Evolutionary conservation across 176 grass and related monocot species (phyloP), one percentile per base, ranked within the genome.

Genomic region (Oryza coarctata): DNA sequence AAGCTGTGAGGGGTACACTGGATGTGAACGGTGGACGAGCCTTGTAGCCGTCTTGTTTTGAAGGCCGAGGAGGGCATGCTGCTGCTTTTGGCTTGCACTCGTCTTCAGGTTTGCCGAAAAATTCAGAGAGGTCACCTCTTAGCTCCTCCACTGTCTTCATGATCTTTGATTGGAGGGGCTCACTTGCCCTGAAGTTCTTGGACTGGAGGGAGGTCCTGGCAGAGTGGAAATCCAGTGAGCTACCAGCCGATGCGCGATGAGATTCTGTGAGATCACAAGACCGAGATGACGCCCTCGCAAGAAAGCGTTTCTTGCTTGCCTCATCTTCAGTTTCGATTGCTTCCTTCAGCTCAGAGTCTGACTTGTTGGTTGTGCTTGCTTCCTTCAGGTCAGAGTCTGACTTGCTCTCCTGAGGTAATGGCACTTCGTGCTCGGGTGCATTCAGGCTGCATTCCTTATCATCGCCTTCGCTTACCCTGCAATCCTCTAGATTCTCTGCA

Each of bases 131-230:
- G 35, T 93, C 92, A 1, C 69, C 86, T 86, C 81, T 89, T 41
- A 94, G 50, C 50, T 88, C 87, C 65, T 98, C 92, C 33, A 94
- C 88, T 22, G 80, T 94, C 71, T 80, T 90, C 78, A 93, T 82
- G 73, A 98, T 94, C 89, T 93, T 88, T 2, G 84, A 82, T 71
- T 89, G 84, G 68, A 91, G 73, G 23, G 80, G 73, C 40, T 76
- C 84, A 5, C 81, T 82, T 3, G 84, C 82, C 41, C 78, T 84
- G 74, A 86, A 78, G 76, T 77, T 90, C 36, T 87, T 82, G 0
- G 90, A 83, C 14, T 87, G 58, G 64, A 79, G 74, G 26, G 87
- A 91, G 31, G 67, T 89, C 77, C 35, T 74, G n/a, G 88, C 63
- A 38, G 86, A 91, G 63, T 91, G 88, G 77, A 86, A 94, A 70